These are phyloP conservation scores for Phellinidium pouzarii DNA, from an alignment of 1,284 basidiomycete genomes.

Conservation along the genomic window DNA sequence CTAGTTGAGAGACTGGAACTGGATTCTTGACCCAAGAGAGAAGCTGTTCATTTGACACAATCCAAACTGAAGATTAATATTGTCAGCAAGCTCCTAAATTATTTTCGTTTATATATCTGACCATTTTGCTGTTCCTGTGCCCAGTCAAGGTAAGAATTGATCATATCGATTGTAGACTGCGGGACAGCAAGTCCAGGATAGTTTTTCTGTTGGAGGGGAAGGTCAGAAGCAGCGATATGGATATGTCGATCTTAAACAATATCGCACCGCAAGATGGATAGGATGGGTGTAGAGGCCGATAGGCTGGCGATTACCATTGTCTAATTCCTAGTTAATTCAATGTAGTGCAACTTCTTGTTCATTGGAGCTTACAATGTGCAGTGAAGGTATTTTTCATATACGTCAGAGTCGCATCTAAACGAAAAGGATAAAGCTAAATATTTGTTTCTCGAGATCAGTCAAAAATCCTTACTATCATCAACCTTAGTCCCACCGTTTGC, in stretches of 20 bases:
- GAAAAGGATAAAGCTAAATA: not conserved
- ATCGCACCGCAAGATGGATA: slow-evolving; percentile 69
- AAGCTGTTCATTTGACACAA: slow-evolving; percentile 68
- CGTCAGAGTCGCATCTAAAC: slow-evolving; percentile 45
- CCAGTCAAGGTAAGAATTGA: slow-evolving; percentile 79
- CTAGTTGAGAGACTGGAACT: slow-evolving; percentile 53
- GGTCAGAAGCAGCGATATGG: not conserved
- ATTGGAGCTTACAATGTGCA: slow-evolving; percentile 40
- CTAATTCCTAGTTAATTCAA: slow-evolving; percentile 22
- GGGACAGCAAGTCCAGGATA: slow-evolving; percentile 51
- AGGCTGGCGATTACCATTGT: slow-evolving; percentile 70
- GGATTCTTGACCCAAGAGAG: slow-evolving; percentile 73
- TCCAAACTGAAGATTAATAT: slow-evolving; percentile 50
- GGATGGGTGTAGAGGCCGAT: slow-evolving; percentile 81
- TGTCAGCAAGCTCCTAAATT: not conserved
- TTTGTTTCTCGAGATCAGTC: not conserved
- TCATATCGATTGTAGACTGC: slow-evolving; percentile 58
- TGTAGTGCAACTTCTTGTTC: slow-evolving; percentile 5
- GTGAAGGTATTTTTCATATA: slow-evolving; percentile 77
- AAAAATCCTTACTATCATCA: slow-evolving; percentile 35
- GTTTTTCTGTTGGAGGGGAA: slow-evolving; percentile 30
- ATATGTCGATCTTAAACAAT: slow-evolving; percentile 21
- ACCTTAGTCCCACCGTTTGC: slow-evolving; percentile 44
- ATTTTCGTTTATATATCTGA: slow-evolving; percentile 22
- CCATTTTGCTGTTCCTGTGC: slow-evolving; percentile 67